Evolutionary conservation across 768 basidiomycete genomes (phyloP).

Genomic region (Inosperma sp.): DNA sequence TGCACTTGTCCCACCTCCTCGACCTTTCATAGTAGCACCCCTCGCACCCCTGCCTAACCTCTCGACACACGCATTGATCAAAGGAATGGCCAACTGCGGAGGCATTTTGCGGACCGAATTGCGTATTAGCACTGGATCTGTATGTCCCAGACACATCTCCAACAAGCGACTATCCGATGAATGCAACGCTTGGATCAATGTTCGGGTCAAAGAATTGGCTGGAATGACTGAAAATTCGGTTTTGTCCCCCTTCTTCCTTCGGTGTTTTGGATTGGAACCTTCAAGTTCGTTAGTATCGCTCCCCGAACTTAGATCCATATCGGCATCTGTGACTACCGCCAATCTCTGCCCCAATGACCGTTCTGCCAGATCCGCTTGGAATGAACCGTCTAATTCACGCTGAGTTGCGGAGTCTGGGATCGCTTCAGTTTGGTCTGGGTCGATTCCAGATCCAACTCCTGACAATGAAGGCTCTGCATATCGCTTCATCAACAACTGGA

Average conservation of each 20-base stretch:
- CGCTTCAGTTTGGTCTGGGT: slow-evolving; percentile 56
- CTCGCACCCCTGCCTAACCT: slow-evolving; percentile 73
- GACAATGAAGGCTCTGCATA: slow-evolving; percentile 61
- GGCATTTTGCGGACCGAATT: slow-evolving; percentile 87
- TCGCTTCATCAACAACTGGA: slow-evolving; percentile 54
- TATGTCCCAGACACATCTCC: slow-evolving; percentile 82
- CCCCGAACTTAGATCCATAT: slow-evolving; percentile 40
- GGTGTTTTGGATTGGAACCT: slow-evolving; percentile 20
- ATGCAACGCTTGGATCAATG: slow-evolving; percentile 93
- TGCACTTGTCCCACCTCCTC: slow-evolving; percentile 74
- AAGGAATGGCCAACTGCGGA: slow-evolving; percentile 77
- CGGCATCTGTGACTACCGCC: slow-evolving; percentile 60
- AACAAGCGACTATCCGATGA: slow-evolving; percentile 86
- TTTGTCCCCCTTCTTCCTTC: slow-evolving; percentile 30
- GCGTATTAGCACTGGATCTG: slow-evolving; percentile 72
- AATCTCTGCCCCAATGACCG: slow-evolving; percentile 88
- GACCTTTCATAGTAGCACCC: slow-evolving; percentile 68
- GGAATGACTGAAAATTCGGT: slow-evolving; percentile 48
- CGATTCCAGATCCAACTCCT: slow-evolving; percentile 62
- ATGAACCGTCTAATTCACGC: slow-evolving; percentile 57
- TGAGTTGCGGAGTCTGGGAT: slow-evolving; percentile 44
- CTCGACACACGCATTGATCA: slow-evolving; percentile 87
- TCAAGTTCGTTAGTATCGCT: slow-evolving; percentile 40
- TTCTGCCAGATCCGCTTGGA: slow-evolving; percentile 85
- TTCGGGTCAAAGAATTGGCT: slow-evolving; percentile 84